These are phyloP conservation scores for Pyrus communis DNA, from an alignment of 306 rosid genomes.

Conservation along the genomic window DNA sequence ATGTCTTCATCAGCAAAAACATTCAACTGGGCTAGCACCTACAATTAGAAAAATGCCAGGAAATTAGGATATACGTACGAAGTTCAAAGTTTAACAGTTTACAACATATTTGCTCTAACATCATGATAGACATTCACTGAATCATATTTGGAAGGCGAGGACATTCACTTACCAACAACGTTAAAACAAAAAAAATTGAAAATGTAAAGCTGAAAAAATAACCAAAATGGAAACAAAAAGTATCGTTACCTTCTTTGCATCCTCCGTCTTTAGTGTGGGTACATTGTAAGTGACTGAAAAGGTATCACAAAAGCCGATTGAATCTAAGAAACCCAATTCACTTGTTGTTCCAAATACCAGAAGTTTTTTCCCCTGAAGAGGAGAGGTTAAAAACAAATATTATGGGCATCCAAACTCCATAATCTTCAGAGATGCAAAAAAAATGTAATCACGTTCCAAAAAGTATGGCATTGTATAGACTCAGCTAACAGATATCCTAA, in stretches of 20 bases:
- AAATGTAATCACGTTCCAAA: neutral
- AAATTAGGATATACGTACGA: neutral
- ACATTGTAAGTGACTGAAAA: constrained; percentile 75
- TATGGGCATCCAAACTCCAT: constrained; percentile 7
- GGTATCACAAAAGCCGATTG: constrained; percentile 66
- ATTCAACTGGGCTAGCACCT: constrained; percentile 77
- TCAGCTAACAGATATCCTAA: neutral
- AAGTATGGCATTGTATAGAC: neutral
- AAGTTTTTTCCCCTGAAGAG: constrained; percentile 81
- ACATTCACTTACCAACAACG: neutral
- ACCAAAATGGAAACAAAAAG: constrained; percentile 14
- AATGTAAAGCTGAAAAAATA: neutral
- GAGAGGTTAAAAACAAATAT: constrained; percentile 1
- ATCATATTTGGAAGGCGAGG: neutral
- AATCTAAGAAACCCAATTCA: constrained; percentile 76
- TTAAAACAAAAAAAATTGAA: neutral
- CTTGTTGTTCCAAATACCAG: constrained; percentile 88
- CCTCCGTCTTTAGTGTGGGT: constrained; percentile 57
- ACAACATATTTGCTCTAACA: too few species aligned
- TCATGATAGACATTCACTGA: too few species aligned
- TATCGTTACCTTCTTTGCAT: constrained; percentile 71
- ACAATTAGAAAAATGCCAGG: constrained; percentile 17
- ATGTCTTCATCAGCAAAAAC: constrained; percentile 74
- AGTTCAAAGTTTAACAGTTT: neutral
- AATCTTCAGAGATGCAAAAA: neutral